Evolutionary conservation across 2,329 filamentous ascomycete species (phyloP), one percentile per base, ranked within the genome.

Genomic region (Colletotrichum aenigma): DNA sequence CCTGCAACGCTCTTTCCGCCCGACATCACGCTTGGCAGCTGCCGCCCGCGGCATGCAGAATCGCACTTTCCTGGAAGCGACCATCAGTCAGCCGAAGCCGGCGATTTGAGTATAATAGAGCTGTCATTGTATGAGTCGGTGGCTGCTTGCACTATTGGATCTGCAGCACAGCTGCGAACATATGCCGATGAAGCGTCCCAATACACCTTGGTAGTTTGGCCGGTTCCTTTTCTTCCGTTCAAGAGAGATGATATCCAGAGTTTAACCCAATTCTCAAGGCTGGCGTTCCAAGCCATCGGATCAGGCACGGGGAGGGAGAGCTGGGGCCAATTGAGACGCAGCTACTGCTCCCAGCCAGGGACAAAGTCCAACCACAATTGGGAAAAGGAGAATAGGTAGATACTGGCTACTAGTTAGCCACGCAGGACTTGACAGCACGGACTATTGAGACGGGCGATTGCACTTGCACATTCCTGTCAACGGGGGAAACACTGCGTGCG

Each of bases 181-280:
- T 67, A 28, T 52, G 43, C 32, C 21, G 26, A 26, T 30, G 15
- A 36, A n/a, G 34, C 10, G 21, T 30, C 21, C 55, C 55, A 30
- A 15, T 34, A 55, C 21, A 7, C 43, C 62, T 8, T 24, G n/a
- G 56, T 38, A 21, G 24, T 34, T 34, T 61, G 52, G 43, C 18
- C 8, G 12, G 7, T 13, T 21, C 8, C n/a, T 10, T 28, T 4
- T 60, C 26, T 13, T 32, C 55, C 43, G 30, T 16, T 30, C 36
- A 38, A 15, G 61, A 67, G 34, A 67, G 72, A n/a, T 72, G 69
- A 55, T 72, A 72, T 75, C 72, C 69, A 7, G 36, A 62, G 72
- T 72, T 66, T 56, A 72, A 66, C 71, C 71, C 62, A 75, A 64
- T 18, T 61, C 8, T 38, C 34, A 15, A 12, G 28, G 30, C 26